Evolutionary conservation across 2,329 filamentous ascomycete species (phyloP), one percentile per base, ranked within the genome.

Genomic region (Cladobotryum protrusum): DNA sequence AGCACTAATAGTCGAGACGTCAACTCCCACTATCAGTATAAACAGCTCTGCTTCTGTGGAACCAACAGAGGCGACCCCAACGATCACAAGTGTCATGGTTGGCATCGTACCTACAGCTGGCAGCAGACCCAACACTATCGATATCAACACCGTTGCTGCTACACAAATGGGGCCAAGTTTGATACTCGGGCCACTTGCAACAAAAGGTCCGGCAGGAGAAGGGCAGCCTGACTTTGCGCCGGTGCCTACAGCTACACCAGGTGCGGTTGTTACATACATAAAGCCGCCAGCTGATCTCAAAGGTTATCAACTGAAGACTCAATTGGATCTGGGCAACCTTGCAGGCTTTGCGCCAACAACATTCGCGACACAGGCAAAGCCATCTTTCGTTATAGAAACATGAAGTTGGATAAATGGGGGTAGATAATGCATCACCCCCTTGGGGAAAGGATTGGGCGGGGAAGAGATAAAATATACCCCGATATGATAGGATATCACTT

Each of bases 281-380:
- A 40, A 34, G n/a, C 49, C 49, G 35, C 45, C 49, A 2, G 29
- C 45, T 15, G 40, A 51, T 32, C 41, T 51, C 7, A 17, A 51
- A 19, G 49, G 49, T 18, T 51, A 51, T 41, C 6, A 47, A 5
- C 45, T 51, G 2, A 44, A 12, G n/a, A 52, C 46, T 5, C 41
- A 35, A 36, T 33, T 52, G 41, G 33, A 49, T 18, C 34, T 52
- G 41, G 50, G 50, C n/a, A 47, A 43, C 15, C 29, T 52, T 3
- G 42, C 29, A 15, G 42, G 34, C 18, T 14, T 44, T 9, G 41
- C 20, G 6, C 41, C 47, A 13, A 34, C 35, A 1, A 42, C 46
- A 19, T 33, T 37, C 7, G 20, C 41, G 18, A 36, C 36, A 14
- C 34, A 40, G n/a, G 42, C 46, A 14, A 45, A 19, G 13, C 46